phyloP scores from a whole-genome alignment of 2,329 filamentous ascomycete species.

The Diaporthe caulivora region DNA sequence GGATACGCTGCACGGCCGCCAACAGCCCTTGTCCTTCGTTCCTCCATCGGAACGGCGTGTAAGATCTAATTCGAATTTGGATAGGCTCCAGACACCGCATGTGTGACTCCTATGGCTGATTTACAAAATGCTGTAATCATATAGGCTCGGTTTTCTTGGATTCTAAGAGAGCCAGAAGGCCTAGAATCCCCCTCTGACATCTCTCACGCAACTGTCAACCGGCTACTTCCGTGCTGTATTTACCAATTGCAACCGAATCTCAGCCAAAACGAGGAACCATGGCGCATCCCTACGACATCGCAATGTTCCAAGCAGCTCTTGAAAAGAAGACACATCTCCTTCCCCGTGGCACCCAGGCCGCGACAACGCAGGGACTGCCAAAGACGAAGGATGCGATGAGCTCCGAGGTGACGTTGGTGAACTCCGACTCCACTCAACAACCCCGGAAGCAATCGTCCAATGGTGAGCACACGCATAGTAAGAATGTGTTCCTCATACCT shows the following conservation, averaged over 20 bases:
- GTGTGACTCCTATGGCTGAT: background rate
- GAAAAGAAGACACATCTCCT: slow-evolving; percentile 20
- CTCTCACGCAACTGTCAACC: too few species aligned
- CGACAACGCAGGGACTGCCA: background rate
- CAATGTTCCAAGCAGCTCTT: slow-evolving; percentile 22
- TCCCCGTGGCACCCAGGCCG: background rate
- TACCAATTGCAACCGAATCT: fast-evolving
- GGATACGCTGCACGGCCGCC: background rate
- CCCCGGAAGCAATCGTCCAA: background rate
- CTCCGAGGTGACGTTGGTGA: slow-evolving; percentile 17
- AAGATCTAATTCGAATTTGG: background rate
- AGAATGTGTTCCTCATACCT: fast-evolving
- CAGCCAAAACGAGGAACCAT: background rate
- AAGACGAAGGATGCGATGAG: background rate
- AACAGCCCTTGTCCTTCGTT: background rate
- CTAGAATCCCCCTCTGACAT: too few species aligned
- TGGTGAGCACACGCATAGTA: background rate
- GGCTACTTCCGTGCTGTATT: too few species aligned
- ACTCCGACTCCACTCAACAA: background rate
- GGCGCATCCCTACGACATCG: slow-evolving; percentile 18
- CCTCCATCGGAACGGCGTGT: background rate
- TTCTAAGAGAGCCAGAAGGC: background rate
- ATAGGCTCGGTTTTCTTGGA: background rate
- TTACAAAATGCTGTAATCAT: background rate
- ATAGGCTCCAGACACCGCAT: background rate